A percentile compares a stretch with the other conserved stretches of the same genome.
Evolutionary conservation across 164 flowering plant genomes (phyloP).

Genomic region (Vitis rupestris): DNA sequence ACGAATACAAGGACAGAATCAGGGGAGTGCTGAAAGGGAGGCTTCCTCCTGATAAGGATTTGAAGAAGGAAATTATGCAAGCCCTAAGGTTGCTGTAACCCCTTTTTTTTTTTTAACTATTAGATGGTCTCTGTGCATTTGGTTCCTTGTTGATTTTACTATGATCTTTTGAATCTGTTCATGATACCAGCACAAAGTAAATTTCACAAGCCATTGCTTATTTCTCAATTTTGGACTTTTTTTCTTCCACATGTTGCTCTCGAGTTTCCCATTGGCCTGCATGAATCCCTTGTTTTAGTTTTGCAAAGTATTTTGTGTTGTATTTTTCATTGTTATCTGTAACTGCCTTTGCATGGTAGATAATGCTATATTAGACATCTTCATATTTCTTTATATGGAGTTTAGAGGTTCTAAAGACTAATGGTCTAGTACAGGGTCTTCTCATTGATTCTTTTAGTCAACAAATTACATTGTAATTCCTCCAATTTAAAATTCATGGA

Average conservation of each 20-base stretch:
- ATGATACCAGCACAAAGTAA: too few relatives aligned
- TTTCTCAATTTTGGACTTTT: too few relatives aligned
- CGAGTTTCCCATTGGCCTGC: too few relatives aligned
- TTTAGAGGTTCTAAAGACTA: not conserved
- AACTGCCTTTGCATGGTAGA: too few relatives aligned
- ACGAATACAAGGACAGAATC: conserved; percentile 73
- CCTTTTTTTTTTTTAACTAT: not conserved
- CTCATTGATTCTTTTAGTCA: too few relatives aligned
- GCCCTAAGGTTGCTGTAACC: conserved; percentile 30
- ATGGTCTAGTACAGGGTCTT: not conserved
- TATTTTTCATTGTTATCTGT: too few relatives aligned
- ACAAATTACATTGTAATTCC: not conserved
- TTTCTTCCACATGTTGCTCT: too few relatives aligned
- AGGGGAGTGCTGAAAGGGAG: conserved; percentile 85
- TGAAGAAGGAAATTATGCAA: conserved; percentile 72
- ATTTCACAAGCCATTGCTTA: too few relatives aligned
- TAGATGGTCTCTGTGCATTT: not conserved
- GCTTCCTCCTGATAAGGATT: conserved; percentile 82
- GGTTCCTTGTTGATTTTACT: not conserved
- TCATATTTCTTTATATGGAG: too few relatives aligned
- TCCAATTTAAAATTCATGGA: not conserved
- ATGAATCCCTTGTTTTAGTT: too few relatives aligned
- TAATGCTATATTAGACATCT: too few relatives aligned
- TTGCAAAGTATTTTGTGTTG: too few relatives aligned
- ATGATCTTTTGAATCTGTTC: not conserved